Evolutionary conservation across 768 basidiomycete genomes (phyloP).

Genomic region (Vararia minispora): DNA sequence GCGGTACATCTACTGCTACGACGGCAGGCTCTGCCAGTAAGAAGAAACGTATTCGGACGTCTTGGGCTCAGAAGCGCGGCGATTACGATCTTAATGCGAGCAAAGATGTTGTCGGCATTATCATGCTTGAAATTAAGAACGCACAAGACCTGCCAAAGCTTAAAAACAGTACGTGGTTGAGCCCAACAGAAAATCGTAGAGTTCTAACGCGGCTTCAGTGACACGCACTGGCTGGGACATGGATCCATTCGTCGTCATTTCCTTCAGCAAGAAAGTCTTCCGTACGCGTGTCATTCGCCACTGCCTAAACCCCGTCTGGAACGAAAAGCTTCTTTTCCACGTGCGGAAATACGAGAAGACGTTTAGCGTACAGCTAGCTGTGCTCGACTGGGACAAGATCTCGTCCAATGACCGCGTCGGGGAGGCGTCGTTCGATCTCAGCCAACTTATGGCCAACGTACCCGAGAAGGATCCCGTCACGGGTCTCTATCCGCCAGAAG

Average conservation of each 20-base stretch:
- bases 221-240: conserved; percentile 88
- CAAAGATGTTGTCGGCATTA: conserved; percentile 87
- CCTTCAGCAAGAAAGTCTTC: conserved; percentile 96
- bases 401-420: conserved; percentile 85
- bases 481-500: conserved; percentile 43
- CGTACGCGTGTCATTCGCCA: conserved; percentile 84
- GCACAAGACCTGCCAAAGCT: conserved; percentile 79
- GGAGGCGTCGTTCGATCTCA: conserved; percentile 59
- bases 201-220: conserved; percentile 32
- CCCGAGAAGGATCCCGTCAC: conserved; percentile 38
- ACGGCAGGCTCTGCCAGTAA: conserved; percentile 15
- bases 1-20: conserved; percentile 16
- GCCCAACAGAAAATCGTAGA: neutral
- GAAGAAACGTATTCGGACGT: conserved; percentile 29
- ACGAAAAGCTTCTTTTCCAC: conserved; percentile 93
- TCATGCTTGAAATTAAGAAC: conserved; percentile 83
- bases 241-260: conserved; percentile 94
- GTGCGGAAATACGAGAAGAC: conserved; percentile 77
- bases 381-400: conserved; percentile 97
- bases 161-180: conserved; percentile 62
- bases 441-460: conserved; percentile 42
- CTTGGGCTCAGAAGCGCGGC: conserved; percentile 27
- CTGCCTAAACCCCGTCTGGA: conserved; percentile 80
- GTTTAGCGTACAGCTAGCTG: conserved; percentile 68
- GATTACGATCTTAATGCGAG: conserved; percentile 53